These are phyloP conservation scores for Erigeron canadensis DNA, from an alignment of 129 eudicot species.

Conservation along the genomic window DNA sequence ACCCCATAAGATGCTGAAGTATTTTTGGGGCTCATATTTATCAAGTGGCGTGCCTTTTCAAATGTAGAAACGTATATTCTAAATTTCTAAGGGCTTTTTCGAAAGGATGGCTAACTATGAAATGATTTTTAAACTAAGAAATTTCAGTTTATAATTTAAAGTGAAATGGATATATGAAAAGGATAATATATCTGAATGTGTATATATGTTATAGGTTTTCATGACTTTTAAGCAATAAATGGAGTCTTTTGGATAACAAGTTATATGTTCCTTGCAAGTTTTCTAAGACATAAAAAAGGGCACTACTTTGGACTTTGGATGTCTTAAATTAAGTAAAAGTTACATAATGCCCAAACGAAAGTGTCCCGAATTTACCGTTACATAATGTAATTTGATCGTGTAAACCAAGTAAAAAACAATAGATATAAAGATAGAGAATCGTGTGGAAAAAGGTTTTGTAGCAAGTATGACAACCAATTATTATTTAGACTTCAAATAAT, in stretches of 20 bases:
- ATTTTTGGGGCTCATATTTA: conserved; percentile 36
- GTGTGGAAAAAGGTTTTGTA: too few relatives aligned
- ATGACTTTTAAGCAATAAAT: conserved; percentile 24
- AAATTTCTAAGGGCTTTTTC: conserved; percentile 14
- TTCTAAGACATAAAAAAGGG: conserved; percentile 1
- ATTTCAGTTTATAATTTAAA: background rate
- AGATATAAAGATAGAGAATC: too few relatives aligned
- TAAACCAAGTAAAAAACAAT: too few relatives aligned
- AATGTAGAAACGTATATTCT: background rate
- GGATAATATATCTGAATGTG: conserved; percentile 10
- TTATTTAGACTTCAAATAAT: too few relatives aligned
- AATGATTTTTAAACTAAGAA: conserved; percentile 9
- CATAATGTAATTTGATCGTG: too few relatives aligned
- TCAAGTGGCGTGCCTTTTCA: background rate
- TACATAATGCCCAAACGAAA: too few relatives aligned
- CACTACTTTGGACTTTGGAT: too few relatives aligned
- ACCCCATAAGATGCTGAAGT: conserved; percentile 38
- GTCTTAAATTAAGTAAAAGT: too few relatives aligned
- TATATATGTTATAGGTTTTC: conserved; percentile 2
- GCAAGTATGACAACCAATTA: too few relatives aligned
- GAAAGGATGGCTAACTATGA: background rate
- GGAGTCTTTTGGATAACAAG: conserved; percentile 27
- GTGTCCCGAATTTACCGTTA: too few relatives aligned
- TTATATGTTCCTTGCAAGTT: conserved; percentile 53
- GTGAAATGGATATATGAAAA: background rate